Evolutionary conservation across 2,329 filamentous ascomycete species (phyloP), one percentile per base, ranked within the genome.

Genomic region (Venturia nashicola): DNA sequence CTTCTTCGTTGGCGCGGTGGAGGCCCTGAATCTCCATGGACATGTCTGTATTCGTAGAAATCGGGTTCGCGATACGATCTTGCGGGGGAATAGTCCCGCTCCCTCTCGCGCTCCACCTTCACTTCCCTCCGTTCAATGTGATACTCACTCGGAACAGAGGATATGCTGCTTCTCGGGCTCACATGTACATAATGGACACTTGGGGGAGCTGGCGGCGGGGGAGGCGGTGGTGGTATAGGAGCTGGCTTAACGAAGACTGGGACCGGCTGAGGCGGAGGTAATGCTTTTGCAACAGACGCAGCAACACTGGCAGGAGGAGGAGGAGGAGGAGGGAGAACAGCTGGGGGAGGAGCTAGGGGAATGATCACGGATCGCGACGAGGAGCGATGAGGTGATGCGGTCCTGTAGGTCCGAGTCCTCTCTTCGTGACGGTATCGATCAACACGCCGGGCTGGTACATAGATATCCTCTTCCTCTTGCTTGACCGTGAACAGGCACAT

Each of bases 401-500:
- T 18, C 23, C 46, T 42, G 23, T 42, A 55, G 16, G 20, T 27
- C 14, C 46, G 40, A 5, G 20, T 27, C 14, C 46, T 48, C 57
- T 63, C 46, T 40, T 59, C 40, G 42, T 68, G 69, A 6, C 65
- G 68, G 60, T 68, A 68, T 46, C 34, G 51, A 36, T 32, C 44
- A 55, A 32, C 66, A 65, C 23, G 72, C 67, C 71, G 71, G 48
- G 67, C 65, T 61, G 75, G 72, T 66, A 75, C 74, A 6, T 73
- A 73, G 40, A 77, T 74, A 39, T 76, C 71, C 57, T 75, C 71
- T 54, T 79, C 77, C 63, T 77, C 75, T 61, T 77, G 73, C 65
- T 74, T 75, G 64, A 79, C 75, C 66, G 74, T 76, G 70, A 79
- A 69, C 43, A 79, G 76, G 70, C 78, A 80, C 78, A 80, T 79